Conservation (phyloP, 2,329 filamentous ascomycete genomes). For the Fusarium proliferatum region DNA sequence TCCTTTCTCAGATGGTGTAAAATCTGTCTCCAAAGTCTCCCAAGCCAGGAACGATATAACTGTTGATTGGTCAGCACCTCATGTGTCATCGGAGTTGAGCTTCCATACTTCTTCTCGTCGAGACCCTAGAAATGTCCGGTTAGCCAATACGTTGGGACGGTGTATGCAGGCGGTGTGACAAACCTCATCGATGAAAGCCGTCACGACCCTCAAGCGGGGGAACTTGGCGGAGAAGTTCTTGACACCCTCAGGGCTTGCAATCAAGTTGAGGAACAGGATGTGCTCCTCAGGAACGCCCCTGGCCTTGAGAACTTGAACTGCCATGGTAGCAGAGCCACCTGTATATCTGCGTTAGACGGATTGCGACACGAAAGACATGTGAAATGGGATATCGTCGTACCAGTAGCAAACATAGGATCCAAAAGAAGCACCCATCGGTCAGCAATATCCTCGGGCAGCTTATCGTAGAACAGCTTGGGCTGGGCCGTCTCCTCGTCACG, state of each 20-base stretch:
- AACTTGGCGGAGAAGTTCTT: slow-evolving; percentile 89
- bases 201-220: slow-evolving; percentile 90
- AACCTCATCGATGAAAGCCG: slow-evolving; percentile 90
- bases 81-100: slow-evolving; percentile 10
- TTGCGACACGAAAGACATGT: background rate
- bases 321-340: slow-evolving; percentile 97
- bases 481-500: slow-evolving; percentile 93
- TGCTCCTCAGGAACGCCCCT: slow-evolving; percentile 94
- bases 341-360: slow-evolving; percentile 19
- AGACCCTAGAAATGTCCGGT: slow-evolving; percentile 68
- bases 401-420: slow-evolving; percentile 99
- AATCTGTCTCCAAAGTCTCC: slow-evolving; percentile 97
- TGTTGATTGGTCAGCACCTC: slow-evolving; percentile 59
- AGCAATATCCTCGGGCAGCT: slow-evolving; percentile 92
- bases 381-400: slow-evolving; percentile 56
- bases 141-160: slow-evolving; percentile 27
- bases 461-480: slow-evolving; percentile 97
- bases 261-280: slow-evolving; percentile 95
- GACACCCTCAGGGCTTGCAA: slow-evolving; percentile 95
- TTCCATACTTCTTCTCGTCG: slow-evolving; percentile 90
- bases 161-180: slow-evolving; percentile 33
- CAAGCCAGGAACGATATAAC: slow-evolving; percentile 93
- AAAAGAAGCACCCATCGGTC: slow-evolving; percentile 92
- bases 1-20: slow-evolving; percentile 78
- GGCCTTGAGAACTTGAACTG: slow-evolving; percentile 89